Evolutionary conservation across 768 basidiomycete species (phyloP), one percentile per base, ranked within the genome.

Genomic region (Boletus vermiculosoides): DNA sequence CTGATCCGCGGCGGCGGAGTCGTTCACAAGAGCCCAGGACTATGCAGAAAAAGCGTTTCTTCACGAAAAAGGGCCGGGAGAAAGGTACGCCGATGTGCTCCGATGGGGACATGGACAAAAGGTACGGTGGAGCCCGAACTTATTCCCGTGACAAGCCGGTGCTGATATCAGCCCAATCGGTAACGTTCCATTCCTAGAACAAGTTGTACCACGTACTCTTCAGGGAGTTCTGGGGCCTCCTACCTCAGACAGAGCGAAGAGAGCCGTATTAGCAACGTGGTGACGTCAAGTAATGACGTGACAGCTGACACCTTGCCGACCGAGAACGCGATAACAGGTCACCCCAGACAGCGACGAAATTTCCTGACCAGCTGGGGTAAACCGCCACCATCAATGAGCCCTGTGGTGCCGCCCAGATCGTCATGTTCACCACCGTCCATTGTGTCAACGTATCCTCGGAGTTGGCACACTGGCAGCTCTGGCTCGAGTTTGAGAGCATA

Each of bases 11-110:
- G 33, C 57, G 50, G 12, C 60, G 59, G 12, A 56, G 50, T 10
- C 45, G 33, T 13, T 60, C 62, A 1, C 64, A 59, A 3, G 60
- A 53, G 1, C 13, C 22, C n/a, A 28, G 20, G 8, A 12, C 36
- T 6, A 0, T 33, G 2, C n/a, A 57, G 0, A 67, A 54, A 30
- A 48, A 10, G 9, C 45, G 34, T 8, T 48, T 64, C 50, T 62
- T 66, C 31, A 50, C 54, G 2, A 57, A 11, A 20, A 70, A 66
- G 49, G 58, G 60, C 8, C 59, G 62, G 40, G 41, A 46, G 13
- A 55, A 23, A 28, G 48, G 34, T 5, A 2, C 40, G n/a, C n/a
- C n/a, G 1, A 23, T 11, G 9, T 0, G n/a, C 13, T 0, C 1
- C 5, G 46, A 51, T 18, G n/a, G 44, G 16, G 37, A 31, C 7